Evolutionary conservation across 2,329 filamentous ascomycete species (phyloP).

Genomic region (Paraphoma chrysanthemicola): DNA sequence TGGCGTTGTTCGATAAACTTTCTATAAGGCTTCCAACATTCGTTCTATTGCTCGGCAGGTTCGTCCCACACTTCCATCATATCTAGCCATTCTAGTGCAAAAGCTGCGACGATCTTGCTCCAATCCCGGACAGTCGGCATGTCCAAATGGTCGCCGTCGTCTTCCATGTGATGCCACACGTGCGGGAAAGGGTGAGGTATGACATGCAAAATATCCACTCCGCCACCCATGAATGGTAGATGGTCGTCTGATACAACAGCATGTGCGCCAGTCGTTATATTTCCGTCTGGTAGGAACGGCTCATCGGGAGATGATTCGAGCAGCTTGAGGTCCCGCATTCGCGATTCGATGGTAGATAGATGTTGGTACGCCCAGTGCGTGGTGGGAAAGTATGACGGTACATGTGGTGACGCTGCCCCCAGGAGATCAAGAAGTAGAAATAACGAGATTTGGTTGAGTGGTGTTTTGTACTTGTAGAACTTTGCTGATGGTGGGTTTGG

Average conservation of each 20-base stretch:
- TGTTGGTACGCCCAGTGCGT: constrained; percentile 93
- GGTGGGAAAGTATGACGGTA: constrained; percentile 87
- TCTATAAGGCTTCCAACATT: background rate
- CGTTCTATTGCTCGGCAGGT: constrained; percentile 5
- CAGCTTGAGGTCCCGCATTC: constrained; percentile 71
- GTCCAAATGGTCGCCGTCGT: constrained; percentile 86
- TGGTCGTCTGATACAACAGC: constrained; percentile 83
- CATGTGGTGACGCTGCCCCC: constrained; percentile 69
- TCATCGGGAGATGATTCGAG: constrained; percentile 66
- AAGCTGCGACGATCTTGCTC: constrained; percentile 82
- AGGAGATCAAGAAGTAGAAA: constrained; percentile 93
- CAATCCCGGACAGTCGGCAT: constrained; percentile 82
- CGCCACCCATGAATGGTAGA: constrained; percentile 84
- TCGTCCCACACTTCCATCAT: constrained; percentile 61
- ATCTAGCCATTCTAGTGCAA: constrained; percentile 92
- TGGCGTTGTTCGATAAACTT: no score
- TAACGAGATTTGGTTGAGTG: constrained; percentile 79
- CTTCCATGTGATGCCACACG: constrained; percentile 86
- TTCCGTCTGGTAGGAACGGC: constrained; percentile 59
- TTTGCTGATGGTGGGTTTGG: constrained; percentile 74
- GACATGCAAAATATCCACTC: constrained; percentile 87
- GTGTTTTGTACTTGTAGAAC: constrained; percentile 67
- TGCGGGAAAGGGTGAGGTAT: constrained; percentile 83
- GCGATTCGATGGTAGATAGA: constrained; percentile 75
- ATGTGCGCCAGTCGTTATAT: constrained; percentile 21